Conservation (phyloP, 2,329 filamentous ascomycete genomes). For the Metarhizium rileyi region DNA sequence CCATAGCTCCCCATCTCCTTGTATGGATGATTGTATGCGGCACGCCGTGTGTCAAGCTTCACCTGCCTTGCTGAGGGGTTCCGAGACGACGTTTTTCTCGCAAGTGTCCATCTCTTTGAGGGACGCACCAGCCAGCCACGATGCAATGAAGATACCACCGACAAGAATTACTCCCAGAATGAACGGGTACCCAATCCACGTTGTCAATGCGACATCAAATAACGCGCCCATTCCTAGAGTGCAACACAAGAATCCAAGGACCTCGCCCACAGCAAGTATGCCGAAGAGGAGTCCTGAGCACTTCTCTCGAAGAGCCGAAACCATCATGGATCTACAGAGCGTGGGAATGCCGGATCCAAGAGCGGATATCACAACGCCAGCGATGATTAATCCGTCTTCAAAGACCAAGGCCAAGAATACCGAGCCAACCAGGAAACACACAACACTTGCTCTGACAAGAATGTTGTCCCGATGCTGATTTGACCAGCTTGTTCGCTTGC, state of each 20-base stretch:
- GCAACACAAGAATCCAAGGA: constrained; percentile 13
- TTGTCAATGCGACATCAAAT: constrained; percentile 15
- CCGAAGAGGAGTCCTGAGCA: constrained; percentile 15
- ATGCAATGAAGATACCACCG: constrained; percentile 9
- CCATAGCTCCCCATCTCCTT: neutral
- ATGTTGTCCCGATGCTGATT: constrained; percentile 9
- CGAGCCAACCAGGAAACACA: constrained; percentile 15
- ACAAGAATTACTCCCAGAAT: constrained; percentile 11
- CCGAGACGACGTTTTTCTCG: neutral
- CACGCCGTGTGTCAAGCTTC: neutral
- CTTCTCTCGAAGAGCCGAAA: constrained; percentile 8
- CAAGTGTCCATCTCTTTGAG: neutral
- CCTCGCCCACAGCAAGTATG: constrained; percentile 15
- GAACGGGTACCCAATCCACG: constrained; percentile 17
- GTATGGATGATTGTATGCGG: neutral
- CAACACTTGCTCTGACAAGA: constrained; percentile 13
- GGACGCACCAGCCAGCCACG: constrained; percentile 8
- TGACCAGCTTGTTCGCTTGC: constrained; percentile 1
- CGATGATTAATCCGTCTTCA: constrained; percentile 11
- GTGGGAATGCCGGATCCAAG: constrained; percentile 17
- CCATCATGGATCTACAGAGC: constrained; percentile 16
- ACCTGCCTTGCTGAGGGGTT: neutral
- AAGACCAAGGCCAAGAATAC: constrained; percentile 14
- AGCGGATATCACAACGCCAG: constrained; percentile 13
- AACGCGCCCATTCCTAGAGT: constrained; percentile 13